Percentiles rank a stretch among this genome's conserved stretches.
These are phyloP conservation scores for Plasmopara halstedii DNA, from an alignment of 352 stramenopile species.

Conservation along the genomic window DNA sequence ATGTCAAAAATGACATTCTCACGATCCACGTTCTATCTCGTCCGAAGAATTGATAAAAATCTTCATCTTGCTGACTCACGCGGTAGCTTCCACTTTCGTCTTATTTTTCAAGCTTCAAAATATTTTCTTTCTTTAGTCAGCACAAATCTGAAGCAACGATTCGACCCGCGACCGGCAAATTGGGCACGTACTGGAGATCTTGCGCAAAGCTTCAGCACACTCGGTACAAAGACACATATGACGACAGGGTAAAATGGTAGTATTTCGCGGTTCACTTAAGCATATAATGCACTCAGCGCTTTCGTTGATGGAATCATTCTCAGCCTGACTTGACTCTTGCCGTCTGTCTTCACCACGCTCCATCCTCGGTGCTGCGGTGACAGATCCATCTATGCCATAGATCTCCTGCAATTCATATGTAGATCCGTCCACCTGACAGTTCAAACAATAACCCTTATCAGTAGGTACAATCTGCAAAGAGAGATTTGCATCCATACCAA, in stretches of 20 bases:
- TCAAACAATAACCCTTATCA: slow-evolving; percentile 3
- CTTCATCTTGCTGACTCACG: slow-evolving; percentile 3
- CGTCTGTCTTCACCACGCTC: slow-evolving; percentile 21
- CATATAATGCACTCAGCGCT: slow-evolving; percentile 85
- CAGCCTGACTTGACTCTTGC: slow-evolving; percentile 13
- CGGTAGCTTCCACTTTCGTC: slow-evolving; percentile 9
- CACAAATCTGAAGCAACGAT: slow-evolving; percentile 69
- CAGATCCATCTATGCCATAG: slow-evolving; percentile 74
- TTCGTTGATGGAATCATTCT: slow-evolving; percentile 56
- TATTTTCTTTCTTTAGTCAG: slow-evolving; percentile 36
- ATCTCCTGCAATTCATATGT: slow-evolving; percentile 86
- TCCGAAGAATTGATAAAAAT: no score
- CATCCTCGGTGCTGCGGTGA: slow-evolving; percentile 40
- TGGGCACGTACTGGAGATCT: slow-evolving; percentile 65
- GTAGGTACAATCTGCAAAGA: not conserved
- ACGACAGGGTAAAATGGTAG: slow-evolving; percentile 74
- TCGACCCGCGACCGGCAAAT: slow-evolving; percentile 76
- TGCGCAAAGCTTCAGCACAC: slow-evolving; percentile 67
- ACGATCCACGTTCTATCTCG: no score
- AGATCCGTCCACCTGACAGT: slow-evolving; percentile 43
- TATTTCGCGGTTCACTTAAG: slow-evolving; percentile 72
- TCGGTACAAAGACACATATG: slow-evolving; percentile 84
- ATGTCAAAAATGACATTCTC: no score
- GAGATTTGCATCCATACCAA: slow-evolving; percentile 13
- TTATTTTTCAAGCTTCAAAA: slow-evolving; percentile 19